A percentile compares a stretch with the other conserved stretches of the same genome.
Evolutionary conservation across 306 rosid genomes (phyloP).

Genomic region (Pyrus communis): DNA sequence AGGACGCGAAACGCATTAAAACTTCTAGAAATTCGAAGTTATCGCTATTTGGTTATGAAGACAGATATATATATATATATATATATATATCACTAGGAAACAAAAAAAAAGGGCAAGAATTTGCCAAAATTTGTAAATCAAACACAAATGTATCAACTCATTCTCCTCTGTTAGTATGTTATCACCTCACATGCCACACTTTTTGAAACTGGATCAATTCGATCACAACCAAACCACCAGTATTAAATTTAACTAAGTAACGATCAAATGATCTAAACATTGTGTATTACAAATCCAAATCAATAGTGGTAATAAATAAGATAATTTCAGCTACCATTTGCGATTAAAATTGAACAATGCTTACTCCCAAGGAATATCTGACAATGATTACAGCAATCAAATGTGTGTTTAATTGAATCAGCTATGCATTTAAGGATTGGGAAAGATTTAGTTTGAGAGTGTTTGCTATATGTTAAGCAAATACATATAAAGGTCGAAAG

Average conservation of each 20-base stretch:
- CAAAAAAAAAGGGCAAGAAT: neutral
- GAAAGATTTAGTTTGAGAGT: too few relatives aligned
- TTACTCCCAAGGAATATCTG: too few relatives aligned
- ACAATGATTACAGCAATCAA: too few relatives aligned
- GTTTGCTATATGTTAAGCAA: too few relatives aligned
- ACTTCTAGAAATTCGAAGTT: neutral
- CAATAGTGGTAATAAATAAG: neutral
- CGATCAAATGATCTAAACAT: neutral
- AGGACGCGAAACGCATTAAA: neutral
- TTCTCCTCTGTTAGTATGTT: neutral
- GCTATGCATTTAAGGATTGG: too few relatives aligned
- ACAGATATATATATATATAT: neutral
- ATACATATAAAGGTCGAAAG: too few relatives aligned
- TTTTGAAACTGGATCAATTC: neutral
- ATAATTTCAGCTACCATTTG: too few relatives aligned
- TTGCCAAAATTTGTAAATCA: neutral
- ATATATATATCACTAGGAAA: neutral
- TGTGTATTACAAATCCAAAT: neutral
- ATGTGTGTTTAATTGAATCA: too few relatives aligned
- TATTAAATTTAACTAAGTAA: neutral
- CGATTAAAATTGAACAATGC: too few relatives aligned
- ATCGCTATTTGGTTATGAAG: neutral
- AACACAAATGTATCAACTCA: neutral
- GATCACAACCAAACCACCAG: neutral
- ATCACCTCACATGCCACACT: neutral